phyloP scores from a whole-genome alignment of 495 filamentous ascomycete species.

The Penicillium ucsense region DNA sequence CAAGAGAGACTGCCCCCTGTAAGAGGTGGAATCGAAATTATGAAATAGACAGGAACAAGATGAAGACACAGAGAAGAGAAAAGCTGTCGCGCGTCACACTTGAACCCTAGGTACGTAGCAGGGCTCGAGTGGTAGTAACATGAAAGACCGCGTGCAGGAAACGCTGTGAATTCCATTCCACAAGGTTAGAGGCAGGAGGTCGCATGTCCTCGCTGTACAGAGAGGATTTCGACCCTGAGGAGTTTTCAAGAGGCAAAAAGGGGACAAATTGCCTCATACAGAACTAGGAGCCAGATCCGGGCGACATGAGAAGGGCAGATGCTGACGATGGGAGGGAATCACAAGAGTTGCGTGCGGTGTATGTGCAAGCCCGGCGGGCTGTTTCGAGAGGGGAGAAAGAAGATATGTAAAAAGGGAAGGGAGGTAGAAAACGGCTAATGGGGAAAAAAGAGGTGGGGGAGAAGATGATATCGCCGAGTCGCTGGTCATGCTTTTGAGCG shows the following conservation, averaged over 20 bases:
- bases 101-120: constrained; percentile 37
- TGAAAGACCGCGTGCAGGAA: constrained; percentile 23
- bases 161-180: constrained; percentile 13
- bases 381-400: constrained; percentile 11
- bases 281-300: too few species aligned
- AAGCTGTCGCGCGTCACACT: constrained; percentile 15
- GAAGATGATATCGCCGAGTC: constrained; percentile 17
- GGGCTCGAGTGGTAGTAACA: constrained; percentile 22
- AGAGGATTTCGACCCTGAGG: constrained; percentile 9
- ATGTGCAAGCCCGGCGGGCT: constrained; percentile 29
- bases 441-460: constrained; percentile 3
- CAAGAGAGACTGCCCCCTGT: constrained; percentile 5
- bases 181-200: constrained; percentile 12
- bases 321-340: too few species aligned
- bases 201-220: constrained; percentile 28
- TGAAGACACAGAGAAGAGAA: constrained; percentile 5
- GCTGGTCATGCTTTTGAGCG: constrained; percentile 30
- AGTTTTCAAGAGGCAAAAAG: not conserved
- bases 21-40: constrained; percentile 5
- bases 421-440: not conserved
- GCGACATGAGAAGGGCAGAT: too few species aligned
- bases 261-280: not conserved
- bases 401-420: constrained; percentile 16
- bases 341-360: constrained; percentile 7
- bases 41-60: constrained; percentile 3